Base-by-base conservation (phyloP, 2,329 filamentous ascomycete genomes). In the Colletotrichum agaves region DNA sequence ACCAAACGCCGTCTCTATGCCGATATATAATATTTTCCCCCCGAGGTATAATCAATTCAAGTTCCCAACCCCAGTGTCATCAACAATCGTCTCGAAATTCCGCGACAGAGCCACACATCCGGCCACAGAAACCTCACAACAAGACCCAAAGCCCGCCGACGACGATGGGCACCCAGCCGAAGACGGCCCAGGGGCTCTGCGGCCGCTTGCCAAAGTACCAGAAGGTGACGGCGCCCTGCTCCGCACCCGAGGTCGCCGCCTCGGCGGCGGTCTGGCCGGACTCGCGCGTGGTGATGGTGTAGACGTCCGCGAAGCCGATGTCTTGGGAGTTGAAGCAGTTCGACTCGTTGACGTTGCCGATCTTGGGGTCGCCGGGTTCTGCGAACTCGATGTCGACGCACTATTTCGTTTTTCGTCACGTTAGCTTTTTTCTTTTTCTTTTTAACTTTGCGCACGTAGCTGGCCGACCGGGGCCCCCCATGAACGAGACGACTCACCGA, bases 341-440 rank as follows among this genome's bases (percentile, higher is more conserved):
- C 13, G 88, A 85, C 67, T 85, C 83, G 76, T 92, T 97, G 72
- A 98, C 92, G 72, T 91, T 83, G 63, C 83, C 83, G 56, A 97
- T 89, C 50, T 80, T 81, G 43, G 79, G 70, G 76, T 97, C 91
- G 74, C 88, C 82, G 23, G 92, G 92, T 1, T 94, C 92, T 53
- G 91, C 93, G 73, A 98, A 97, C 52, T 91, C 95, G 74, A 98
- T 97, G 76, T 98, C 95, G 73, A 97, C 94, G 77, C 96, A 98
- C 93, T 97, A 33, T 23, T 13, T n/a, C n/a, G 3, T 13, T 3
- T 8, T 3, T 8, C 2, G 12, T 44, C 27, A 27, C 27, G 58
- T 72, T 56, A 71, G 59, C 44, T 58, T 11, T 13, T 19, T 27
- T 12, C 56, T 17, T 12, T 49, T 11, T 11, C 13, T 27, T 1